These are phyloP conservation scores for Ophiosphaerella korrae DNA, from an alignment of 2,329 filamentous ascomycete genomes.

Conservation along the genomic window DNA sequence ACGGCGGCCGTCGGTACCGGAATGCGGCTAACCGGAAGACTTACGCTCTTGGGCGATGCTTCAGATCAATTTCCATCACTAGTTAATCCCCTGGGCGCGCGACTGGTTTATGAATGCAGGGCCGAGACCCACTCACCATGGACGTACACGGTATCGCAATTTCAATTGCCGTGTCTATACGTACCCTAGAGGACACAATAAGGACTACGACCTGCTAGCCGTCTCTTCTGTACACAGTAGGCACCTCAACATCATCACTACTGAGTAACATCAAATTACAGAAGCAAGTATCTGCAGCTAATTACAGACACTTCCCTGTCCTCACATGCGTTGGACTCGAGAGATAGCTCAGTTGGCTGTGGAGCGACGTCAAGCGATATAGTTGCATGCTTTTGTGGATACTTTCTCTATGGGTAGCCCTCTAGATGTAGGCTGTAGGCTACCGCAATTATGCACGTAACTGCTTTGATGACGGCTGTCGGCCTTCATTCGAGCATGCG, in stretches of 20 bases:
- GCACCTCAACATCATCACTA: not conserved
- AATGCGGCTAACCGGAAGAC: not conserved
- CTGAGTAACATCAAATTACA: not conserved
- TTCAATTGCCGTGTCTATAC: no score
- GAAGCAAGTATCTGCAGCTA: not conserved
- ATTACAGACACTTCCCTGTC: no score
- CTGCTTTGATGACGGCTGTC: slow-evolving; percentile 2
- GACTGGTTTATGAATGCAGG: no score
- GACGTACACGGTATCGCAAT: no score
- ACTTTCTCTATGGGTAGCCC: slow-evolving; percentile 21
- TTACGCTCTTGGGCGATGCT: not conserved
- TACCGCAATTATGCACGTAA: slow-evolving; percentile 21
- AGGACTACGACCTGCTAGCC: not conserved
- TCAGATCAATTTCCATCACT: no score
- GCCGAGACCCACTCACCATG: no score
- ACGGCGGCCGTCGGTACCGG: not conserved
- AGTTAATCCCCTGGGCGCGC: no score
- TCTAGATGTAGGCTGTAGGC: slow-evolving; percentile 19
- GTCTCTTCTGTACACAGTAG: no score
- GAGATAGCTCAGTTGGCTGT: slow-evolving; percentile 14
- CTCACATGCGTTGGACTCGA: not conserved
- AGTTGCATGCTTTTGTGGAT: slow-evolving; percentile 28
- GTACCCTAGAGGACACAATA: no score
- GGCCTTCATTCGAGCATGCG: slow-evolving; percentile 11
- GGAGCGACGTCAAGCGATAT: slow-evolving; percentile 37